Conservation (phyloP, 2,329 filamentous ascomycete genomes). For the Lasiodiplodia sp. region DNA sequence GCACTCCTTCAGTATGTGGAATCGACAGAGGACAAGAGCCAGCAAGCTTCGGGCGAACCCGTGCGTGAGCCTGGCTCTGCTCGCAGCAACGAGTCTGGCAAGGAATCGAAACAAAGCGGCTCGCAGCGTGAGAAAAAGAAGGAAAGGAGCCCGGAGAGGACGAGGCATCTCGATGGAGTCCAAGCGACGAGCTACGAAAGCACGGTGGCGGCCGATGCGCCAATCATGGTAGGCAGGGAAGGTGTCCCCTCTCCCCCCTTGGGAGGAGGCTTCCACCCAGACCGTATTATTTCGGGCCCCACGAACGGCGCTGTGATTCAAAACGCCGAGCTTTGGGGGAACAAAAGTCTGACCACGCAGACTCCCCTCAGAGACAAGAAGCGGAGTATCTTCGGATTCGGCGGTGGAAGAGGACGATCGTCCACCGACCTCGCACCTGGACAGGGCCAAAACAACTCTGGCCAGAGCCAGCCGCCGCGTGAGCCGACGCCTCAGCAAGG, state of each 20-base stretch:
- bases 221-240: constrained; percentile 55
- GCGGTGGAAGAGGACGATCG: constrained; percentile 62
- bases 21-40: constrained; percentile 61
- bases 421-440: constrained; percentile 68
- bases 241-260: constrained; percentile 41
- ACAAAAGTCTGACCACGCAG: constrained; percentile 64
- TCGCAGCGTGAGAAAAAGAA: constrained; percentile 33
- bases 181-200: constrained; percentile 64
- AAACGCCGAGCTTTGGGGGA: constrained; percentile 85
- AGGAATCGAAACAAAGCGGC: constrained; percentile 46
- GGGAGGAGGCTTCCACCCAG: constrained; percentile 49
- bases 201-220: constrained; percentile 64
- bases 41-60: constrained; percentile 43
- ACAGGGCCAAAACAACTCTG: constrained; percentile 32
- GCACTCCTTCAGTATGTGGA: constrained; percentile 90
- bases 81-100: constrained; percentile 40
- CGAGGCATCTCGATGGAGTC: constrained; percentile 36
- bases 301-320: constrained; percentile 86
- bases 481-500: constrained; percentile 33
- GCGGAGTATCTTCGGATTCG: constrained; percentile 69
- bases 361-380: constrained; percentile 82
- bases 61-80: constrained; percentile 50
- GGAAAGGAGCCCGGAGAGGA: constrained; percentile 14
- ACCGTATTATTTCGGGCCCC: constrained; percentile 76
- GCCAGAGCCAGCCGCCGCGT: constrained; percentile 6